Percentiles rank a stretch among this genome's conserved stretches.
Evolutionary conservation across 345 rosid species (phyloP).

Genomic region (Crucihimalaya himalaica): DNA sequence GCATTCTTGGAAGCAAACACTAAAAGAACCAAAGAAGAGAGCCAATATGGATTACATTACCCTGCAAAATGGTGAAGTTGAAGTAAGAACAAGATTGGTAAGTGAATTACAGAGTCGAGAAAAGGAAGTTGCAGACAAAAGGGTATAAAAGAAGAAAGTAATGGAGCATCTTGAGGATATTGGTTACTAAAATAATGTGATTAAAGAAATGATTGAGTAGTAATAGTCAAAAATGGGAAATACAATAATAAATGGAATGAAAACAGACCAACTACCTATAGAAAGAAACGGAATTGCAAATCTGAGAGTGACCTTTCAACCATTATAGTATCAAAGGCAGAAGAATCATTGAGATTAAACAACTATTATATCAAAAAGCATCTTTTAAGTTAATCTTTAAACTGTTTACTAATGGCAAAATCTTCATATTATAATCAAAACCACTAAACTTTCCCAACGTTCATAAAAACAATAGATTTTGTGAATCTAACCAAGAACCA

Average conservation of each 20-base stretch:
- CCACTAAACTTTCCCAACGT: neutral
- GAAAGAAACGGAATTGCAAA: constrained; percentile 64
- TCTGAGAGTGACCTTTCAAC: constrained; percentile 66
- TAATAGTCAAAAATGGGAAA: constrained; percentile 29
- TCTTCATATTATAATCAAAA: constrained; percentile 3
- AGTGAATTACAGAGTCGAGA: constrained; percentile 7
- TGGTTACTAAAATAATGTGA: constrained; percentile 17
- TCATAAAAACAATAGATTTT: neutral
- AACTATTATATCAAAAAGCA: neutral
- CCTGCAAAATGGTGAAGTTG: constrained; percentile 17
- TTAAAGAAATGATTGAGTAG: constrained; percentile 30
- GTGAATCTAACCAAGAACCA: constrained; percentile 1
- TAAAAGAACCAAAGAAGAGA: neutral
- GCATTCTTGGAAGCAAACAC: constrained; percentile 7
- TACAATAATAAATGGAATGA: constrained; percentile 31
- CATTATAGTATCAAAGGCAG: constrained; percentile 27
- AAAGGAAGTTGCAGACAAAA: constrained; percentile 36
- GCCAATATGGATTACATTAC: constrained; percentile 13
- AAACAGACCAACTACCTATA: constrained; percentile 55
- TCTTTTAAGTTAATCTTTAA: constrained; percentile 8
- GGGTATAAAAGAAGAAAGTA: constrained; percentile 31
- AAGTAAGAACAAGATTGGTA: constrained; percentile 10
- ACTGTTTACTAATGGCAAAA: constrained; percentile 29
- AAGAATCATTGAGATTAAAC: constrained; percentile 29
- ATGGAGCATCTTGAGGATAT: constrained; percentile 28